A percentile compares a stretch with the other conserved stretches of the same genome.
phyloP scores from a whole-genome alignment of 441 rosid genomes.

The Macaranga tanarius region DNA sequence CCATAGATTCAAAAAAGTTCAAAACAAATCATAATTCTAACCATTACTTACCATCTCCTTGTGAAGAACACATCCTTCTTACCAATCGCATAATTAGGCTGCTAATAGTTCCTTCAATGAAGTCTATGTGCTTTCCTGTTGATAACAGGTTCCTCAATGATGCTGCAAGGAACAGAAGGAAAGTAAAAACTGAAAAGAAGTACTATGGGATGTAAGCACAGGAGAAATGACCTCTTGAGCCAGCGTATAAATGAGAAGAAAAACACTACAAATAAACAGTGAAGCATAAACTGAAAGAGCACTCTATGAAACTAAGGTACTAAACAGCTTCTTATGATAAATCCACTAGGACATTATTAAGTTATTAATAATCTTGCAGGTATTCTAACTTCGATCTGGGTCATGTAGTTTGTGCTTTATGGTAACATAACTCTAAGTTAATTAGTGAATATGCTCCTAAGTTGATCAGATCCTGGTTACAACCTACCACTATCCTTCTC shows the following conservation, averaged over 20 bases:
- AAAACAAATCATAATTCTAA: not conserved
- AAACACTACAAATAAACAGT: not conserved
- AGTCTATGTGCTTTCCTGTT: constrained; percentile 45
- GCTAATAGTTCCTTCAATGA: constrained; percentile 53
- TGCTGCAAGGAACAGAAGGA: constrained; percentile 36
- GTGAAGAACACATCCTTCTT: constrained; percentile 56
- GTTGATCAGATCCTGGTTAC: not conserved
- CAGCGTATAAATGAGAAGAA: not conserved
- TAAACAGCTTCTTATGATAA: not conserved
- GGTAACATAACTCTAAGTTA: not conserved
- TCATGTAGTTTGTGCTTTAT: not conserved
- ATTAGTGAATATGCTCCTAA: not conserved
- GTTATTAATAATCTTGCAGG: not conserved
- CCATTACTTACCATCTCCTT: constrained; percentile 43
- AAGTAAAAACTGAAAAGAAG: not conserved
- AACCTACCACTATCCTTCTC: not conserved
- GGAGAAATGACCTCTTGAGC: not conserved
- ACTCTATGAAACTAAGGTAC: constrained; percentile 1
- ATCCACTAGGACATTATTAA: not conserved
- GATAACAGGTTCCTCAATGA: constrained; percentile 57
- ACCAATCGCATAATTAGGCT: constrained; percentile 56
- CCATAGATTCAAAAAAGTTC: not conserved
- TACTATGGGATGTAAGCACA: not conserved
- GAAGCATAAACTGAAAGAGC: not conserved
- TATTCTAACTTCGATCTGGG: not conserved